phyloP scores from a whole-genome alignment of 2,329 filamentous ascomycete species.

The Pseudogymnoascus sp. region DNA sequence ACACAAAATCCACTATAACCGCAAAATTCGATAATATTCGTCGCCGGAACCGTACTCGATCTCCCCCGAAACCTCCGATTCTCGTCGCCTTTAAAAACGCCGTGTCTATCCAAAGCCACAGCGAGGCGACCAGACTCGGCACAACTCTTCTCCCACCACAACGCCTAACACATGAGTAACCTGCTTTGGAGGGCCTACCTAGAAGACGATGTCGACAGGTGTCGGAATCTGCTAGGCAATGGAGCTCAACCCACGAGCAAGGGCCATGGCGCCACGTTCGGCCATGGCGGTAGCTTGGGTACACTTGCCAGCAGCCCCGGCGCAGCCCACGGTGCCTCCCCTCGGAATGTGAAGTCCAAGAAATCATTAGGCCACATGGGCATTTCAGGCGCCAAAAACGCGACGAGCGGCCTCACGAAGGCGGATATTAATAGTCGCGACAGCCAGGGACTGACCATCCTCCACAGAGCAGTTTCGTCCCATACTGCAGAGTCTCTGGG shows the following conservation, averaged over 20 bases:
- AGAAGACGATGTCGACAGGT: conserved; percentile 94
- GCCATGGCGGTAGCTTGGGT: conserved; percentile 33
- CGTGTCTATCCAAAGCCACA: conserved; percentile 79
- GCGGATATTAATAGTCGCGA: conserved; percentile 81
- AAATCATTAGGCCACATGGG: conserved; percentile 44
- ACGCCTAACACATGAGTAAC: conserved; percentile 73
- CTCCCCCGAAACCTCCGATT: conserved; percentile 23
- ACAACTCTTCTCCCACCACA: conserved; percentile 28
- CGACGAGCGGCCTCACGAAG: conserved; percentile 37
- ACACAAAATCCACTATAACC: neutral
- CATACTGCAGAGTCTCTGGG: conserved; percentile 56
- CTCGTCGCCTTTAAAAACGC: conserved; percentile 77
- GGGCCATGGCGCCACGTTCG: conserved; percentile 38
- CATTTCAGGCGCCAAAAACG: conserved; percentile 35
- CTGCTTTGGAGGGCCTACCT: conserved; percentile 94
- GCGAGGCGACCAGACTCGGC: conserved; percentile 57
- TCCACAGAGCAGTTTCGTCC: conserved; percentile 78
- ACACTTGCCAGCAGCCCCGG: conserved; percentile 27
- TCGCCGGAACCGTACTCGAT: conserved; percentile 34
- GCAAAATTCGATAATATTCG: neutral
- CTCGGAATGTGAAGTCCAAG: conserved; percentile 43
- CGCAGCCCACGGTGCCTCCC: conserved; percentile 36
- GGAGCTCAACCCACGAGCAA: conserved; percentile 44
- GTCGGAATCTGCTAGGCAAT: conserved; percentile 72
- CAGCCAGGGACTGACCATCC: conserved; percentile 67